Base-by-base conservation (phyloP, 768 basidiomycete species). In the Lentinula sp. region DNA sequence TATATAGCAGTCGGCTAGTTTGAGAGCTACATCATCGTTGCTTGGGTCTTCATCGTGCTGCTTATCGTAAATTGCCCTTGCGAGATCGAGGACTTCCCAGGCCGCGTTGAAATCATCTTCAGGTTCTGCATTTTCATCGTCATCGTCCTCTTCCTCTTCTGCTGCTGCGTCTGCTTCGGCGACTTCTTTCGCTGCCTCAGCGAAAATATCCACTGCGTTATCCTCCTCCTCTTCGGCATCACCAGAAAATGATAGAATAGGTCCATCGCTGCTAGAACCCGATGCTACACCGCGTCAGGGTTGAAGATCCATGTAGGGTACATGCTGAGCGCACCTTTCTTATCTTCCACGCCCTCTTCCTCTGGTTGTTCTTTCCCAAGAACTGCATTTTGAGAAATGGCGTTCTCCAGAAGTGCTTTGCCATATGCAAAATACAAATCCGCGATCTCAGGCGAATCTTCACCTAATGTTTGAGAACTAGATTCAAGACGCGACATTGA, bases 41-140 rank as follows among this genome's bases (percentile, higher is more conserved):
- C 80, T 83, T 8, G 79, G 78, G 5, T 79, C 75, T 10, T 72
- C 68, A 18, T 70, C 76, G 64, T 77, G 76, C 63, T 82, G 80
- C 71, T 88, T 89, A 64, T 87, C 84, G 67, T 92, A 95, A 62
- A 96, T 88, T 10, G 88, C 84, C 43, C 95, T 81, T 21, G 96
- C 95, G 60, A 96, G 85, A 66, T 99, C 97, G n/a, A 99, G 79
- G 2, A 96, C 88, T 69, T 97, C 92, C 95, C 96, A 99, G 11
- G 97, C 94, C 28, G 93, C 93, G 65, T 96, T 97, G 72, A 97
- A 97, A 68, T 98, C 97, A 66, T 99, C 97, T 67, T 97, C 96
- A 0, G 92, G 93, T 67, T 91, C 93, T 3, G 71, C 89, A 11
- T 87, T 89, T 3, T 84, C 89, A 2, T 76, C 90, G 8, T 80